Percentiles rank a stretch among this genome's conserved stretches.
Evolutionary conservation across 805 yeast species (phyloP).

Genomic region (Cyberlindnera sargentensis): DNA sequence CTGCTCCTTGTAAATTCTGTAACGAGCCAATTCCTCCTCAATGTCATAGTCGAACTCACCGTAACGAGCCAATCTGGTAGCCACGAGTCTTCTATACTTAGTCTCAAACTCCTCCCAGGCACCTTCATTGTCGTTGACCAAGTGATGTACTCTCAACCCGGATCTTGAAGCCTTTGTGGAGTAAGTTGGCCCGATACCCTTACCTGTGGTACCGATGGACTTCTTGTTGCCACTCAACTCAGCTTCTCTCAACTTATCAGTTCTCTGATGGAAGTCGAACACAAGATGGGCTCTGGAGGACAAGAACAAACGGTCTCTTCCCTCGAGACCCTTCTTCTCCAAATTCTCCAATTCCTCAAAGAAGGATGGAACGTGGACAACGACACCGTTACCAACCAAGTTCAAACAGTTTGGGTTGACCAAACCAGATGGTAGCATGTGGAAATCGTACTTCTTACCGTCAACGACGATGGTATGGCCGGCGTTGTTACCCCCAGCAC

Average conservation of each 20-base stretch:
- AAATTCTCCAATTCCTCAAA: conserved; percentile 79
- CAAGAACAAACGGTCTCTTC: conserved; percentile 64
- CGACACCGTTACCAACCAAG: conserved; percentile 94
- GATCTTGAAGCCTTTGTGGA: conserved; percentile 96
- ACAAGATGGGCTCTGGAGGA: conserved; percentile 95
- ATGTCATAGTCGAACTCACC: conserved; percentile 87
- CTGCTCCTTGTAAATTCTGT: conserved; percentile 64
- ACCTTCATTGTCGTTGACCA: conserved; percentile 80
- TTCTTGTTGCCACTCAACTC: conserved; percentile 65
- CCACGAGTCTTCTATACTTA: conserved; percentile 68
- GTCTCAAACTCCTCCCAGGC: conserved; percentile 90
- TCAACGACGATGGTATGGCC: conserved; percentile 97
- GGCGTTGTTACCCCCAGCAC: conserved; percentile 99
- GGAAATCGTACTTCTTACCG: conserved; percentile 89
- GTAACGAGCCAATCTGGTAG: conserved; percentile 80
- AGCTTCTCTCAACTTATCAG: conserved; percentile 90
- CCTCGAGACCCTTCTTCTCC: conserved; percentile 70
- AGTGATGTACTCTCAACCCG: conserved; percentile 94
- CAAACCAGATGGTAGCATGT: conserved; percentile 97
- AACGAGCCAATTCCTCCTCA: conserved; percentile 72
- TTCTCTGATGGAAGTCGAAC: conserved; percentile 96
- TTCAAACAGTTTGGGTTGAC: conserved; percentile 89
- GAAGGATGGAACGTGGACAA: conserved; percentile 88
- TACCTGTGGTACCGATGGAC: conserved; percentile 97
- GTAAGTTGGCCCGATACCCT: conserved; percentile 98